Evolutionary conservation across 2,329 filamentous ascomycete genomes (phyloP), one percentile per base, ranked within the genome.

Genomic region (Microascus cirrosus): DNA sequence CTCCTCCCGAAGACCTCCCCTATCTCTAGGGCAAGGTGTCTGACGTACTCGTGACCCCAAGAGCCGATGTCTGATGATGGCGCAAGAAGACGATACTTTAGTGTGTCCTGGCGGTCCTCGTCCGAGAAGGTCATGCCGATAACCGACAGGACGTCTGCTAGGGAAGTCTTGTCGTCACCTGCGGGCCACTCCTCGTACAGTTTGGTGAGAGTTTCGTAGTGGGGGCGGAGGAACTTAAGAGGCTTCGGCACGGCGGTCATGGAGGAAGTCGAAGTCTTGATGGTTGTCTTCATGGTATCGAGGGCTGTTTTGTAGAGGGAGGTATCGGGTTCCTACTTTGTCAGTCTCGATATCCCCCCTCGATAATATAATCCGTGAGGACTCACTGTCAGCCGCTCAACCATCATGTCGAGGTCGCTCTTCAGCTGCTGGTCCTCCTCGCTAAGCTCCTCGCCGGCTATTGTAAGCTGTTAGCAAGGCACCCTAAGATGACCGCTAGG

Each of bases 171-270:
- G 75, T 96, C 84, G 56, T 90, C 84, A 62, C 90, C 85, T 59
- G 82, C 81, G 3, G 87, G 81, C 94, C 95, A 99, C 70, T 87
- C 83, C 60, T 95, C 92, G 77, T 96, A 96, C 32, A 92, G 78
- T 71, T 88, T 88, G 62, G 87, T 87, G 69, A 99, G 80, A 59
- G 87, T 85, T 74, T 95, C 89, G 76, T 97, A 99, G 74, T 99
- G 93, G 64, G 93, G 94, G 77, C 94, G 85, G 62, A 99, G 83
- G 73, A 99, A 99, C 75, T 99, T 99, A 67, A 99, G 82, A 36
- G 94, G 94, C 76, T 99, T 99, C 25, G 95, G 94, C 61, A 99
- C 94, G 60, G 94, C 94, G 54, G 94, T 99, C 94, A 99, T 99
- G 53, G 95, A 99, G 60, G 92, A 97, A 64, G 94, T 99, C 60